phyloP scores from a whole-genome alignment of 2,329 filamentous ascomycete genomes.

The Epichloe sylvatica region DNA sequence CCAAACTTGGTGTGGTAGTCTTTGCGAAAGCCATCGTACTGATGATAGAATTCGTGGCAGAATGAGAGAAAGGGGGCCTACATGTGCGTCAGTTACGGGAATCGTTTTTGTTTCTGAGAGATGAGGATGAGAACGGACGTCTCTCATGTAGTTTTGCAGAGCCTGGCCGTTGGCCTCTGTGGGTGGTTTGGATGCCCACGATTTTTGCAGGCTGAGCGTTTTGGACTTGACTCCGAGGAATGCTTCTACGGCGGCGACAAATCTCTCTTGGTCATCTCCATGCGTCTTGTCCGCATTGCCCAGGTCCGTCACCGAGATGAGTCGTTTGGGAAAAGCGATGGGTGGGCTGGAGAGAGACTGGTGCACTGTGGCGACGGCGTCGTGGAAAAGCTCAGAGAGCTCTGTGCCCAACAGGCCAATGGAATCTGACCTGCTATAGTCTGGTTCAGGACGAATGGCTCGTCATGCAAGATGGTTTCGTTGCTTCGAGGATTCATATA shows the following conservation, averaged over 20 bases:
- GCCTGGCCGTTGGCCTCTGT: constrained; percentile 8
- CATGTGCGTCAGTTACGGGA: not conserved
- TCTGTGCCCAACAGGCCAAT: constrained; percentile 13
- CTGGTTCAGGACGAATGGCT: not conserved
- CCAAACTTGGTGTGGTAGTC: constrained; percentile 14
- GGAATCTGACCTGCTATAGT: constrained; percentile 10
- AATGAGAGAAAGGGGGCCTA: constrained; percentile 18
- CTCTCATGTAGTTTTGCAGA: constrained; percentile 16
- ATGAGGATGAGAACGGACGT: constrained; percentile 11
- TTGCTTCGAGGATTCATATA: not conserved
- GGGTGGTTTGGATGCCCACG: constrained; percentile 13
- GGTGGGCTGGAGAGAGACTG: not conserved
- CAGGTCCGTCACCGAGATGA: constrained; percentile 17
- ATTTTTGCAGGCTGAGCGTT: constrained; percentile 7
- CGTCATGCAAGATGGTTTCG: not conserved
- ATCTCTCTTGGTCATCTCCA: constrained; percentile 7
- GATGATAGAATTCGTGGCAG: constrained; percentile 21
- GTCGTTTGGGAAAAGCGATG: constrained; percentile 5
- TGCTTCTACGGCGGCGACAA: constrained; percentile 15
- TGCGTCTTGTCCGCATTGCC: constrained; percentile 1
- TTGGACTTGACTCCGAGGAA: constrained; percentile 10
- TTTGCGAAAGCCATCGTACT: constrained; percentile 16
- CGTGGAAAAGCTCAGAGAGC: constrained; percentile 12
- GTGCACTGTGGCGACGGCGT: constrained; percentile 9
- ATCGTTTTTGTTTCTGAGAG: not conserved